phyloP scores from a whole-genome alignment of 2,329 filamentous ascomycete species.

The Fonsecaea erecta region DNA sequence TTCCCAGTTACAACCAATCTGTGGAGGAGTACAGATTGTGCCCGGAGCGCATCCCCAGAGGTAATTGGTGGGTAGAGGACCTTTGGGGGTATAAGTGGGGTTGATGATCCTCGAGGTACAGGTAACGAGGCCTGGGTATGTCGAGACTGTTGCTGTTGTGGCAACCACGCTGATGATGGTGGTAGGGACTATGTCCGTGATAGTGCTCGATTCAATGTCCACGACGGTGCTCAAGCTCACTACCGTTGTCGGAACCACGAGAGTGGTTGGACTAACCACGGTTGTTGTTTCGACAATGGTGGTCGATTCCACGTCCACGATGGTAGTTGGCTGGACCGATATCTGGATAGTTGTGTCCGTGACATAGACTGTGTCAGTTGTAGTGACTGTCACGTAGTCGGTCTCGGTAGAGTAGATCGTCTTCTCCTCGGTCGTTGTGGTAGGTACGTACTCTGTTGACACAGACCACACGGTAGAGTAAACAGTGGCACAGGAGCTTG shows the following conservation, averaged over 20 bases:
- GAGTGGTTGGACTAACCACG: neutral
- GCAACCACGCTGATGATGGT: conserved; percentile 16
- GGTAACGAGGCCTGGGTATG: conserved; percentile 31
- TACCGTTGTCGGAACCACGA: conserved; percentile 19
- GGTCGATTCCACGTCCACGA: conserved; percentile 4
- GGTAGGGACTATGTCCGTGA: conserved; percentile 14
- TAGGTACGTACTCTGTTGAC: conserved; percentile 1
- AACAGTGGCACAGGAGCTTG: conserved; percentile 5
- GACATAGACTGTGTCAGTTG: conserved; percentile 3
- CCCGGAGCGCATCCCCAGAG: conserved; percentile 53
- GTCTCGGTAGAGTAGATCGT: conserved; percentile 12
- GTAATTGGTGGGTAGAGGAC: conserved; percentile 41
- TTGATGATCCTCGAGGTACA: conserved; percentile 42
- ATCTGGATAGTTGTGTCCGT: conserved; percentile 2
- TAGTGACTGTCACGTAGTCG: conserved; percentile 11
- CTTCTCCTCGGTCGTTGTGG: neutral
- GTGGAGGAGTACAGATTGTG: conserved; percentile 48
- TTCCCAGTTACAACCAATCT: conserved; percentile 47
- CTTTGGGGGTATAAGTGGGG: conserved; percentile 41
- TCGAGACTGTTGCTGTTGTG: conserved; percentile 20
- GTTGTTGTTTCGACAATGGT: conserved; percentile 3
- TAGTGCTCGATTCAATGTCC: conserved; percentile 5
- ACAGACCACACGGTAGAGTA: conserved; percentile 8
- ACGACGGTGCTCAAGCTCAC: conserved; percentile 16
- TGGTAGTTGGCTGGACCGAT: conserved; percentile 11